Percentiles rank a stretch among this genome's conserved stretches.
These are phyloP conservation scores for Nemophila menziesii DNA, from an alignment of 257 asterid species.

Conservation along the genomic window DNA sequence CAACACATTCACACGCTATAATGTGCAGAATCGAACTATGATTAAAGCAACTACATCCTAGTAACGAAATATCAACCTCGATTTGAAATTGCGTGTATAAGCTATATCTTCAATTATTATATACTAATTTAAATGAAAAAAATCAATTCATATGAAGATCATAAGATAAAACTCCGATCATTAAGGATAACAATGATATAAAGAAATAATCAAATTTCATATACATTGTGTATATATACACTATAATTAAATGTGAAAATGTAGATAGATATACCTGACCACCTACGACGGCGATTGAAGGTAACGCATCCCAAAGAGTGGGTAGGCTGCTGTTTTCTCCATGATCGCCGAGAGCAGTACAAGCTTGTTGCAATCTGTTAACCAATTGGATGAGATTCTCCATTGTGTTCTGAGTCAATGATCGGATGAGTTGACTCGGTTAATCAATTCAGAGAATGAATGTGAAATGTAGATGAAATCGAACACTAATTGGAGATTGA, in stretches of 20 bases:
- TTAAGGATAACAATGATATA: too few relatives aligned
- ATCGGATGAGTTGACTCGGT: constrained; percentile 8
- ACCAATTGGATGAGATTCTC: constrained; percentile 81
- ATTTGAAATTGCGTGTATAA: too few relatives aligned
- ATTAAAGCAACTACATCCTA: too few relatives aligned
- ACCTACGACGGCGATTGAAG: constrained; percentile 93
- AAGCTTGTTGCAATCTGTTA: constrained; percentile 84
- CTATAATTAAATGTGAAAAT: constrained; percentile 6
- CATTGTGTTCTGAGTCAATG: constrained; percentile 25
- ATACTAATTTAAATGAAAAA: too few relatives aligned
- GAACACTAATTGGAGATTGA: neutral
- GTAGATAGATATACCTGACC: constrained; percentile 50
- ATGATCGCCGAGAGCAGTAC: constrained; percentile 91
- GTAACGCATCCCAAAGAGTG: constrained; percentile 94
- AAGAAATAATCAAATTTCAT: neutral
- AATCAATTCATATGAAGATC: neutral
- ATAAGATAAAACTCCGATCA: neutral
- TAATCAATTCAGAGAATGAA: neutral
- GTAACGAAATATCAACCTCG: too few relatives aligned
- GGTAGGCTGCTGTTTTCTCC: constrained; percentile 88
- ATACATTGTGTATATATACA: neutral
- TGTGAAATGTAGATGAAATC: neutral
- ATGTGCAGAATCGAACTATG: too few relatives aligned
- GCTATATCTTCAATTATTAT: too few relatives aligned
- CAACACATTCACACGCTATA: too few relatives aligned